Evolutionary conservation across 345 rosid species (phyloP).

Genomic region (Bruguiera parviflora): DNA sequence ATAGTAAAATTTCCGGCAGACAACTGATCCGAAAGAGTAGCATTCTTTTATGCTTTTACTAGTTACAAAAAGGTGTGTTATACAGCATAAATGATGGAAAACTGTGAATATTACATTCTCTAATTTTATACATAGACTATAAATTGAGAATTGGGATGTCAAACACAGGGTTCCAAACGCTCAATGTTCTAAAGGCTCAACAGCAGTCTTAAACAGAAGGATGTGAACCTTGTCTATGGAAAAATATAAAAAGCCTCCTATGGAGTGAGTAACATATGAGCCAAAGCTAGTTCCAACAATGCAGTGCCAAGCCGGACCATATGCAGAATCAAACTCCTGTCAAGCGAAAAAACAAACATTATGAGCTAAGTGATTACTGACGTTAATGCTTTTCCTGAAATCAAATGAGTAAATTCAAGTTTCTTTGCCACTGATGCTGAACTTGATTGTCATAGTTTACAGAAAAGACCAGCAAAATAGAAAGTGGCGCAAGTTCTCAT

Average conservation of each 20-base stretch:
- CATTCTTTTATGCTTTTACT: background rate
- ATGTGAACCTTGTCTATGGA: slow-evolving; percentile 84
- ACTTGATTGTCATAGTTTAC: background rate
- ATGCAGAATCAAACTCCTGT: slow-evolving; percentile 82
- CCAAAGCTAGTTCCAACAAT: slow-evolving; percentile 96
- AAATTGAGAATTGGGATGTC: slow-evolving; percentile 12
- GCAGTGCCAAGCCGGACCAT: slow-evolving; percentile 99
- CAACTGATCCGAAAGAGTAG: background rate
- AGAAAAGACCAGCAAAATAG: background rate
- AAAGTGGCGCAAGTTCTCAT: background rate
- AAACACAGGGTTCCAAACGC: slow-evolving; percentile 3
- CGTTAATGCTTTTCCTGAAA: background rate
- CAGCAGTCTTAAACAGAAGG: slow-evolving; percentile 92
- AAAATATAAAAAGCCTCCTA: slow-evolving; percentile 90
- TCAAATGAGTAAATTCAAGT: background rate
- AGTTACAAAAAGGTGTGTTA: background rate
- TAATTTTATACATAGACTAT: slow-evolving; percentile 20
- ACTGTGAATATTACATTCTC: slow-evolving; percentile 14
- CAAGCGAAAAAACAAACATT: slow-evolving; percentile 1
- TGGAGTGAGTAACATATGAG: slow-evolving; percentile 87
- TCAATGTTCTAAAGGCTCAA: slow-evolving; percentile 77
- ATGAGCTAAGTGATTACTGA: background rate
- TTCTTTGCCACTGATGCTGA: background rate
- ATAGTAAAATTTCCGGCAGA: background rate
- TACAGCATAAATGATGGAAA: background rate